phyloP scores from a whole-genome alignment of 2,329 filamentous ascomycete species.

The Septoria linicola region DNA sequence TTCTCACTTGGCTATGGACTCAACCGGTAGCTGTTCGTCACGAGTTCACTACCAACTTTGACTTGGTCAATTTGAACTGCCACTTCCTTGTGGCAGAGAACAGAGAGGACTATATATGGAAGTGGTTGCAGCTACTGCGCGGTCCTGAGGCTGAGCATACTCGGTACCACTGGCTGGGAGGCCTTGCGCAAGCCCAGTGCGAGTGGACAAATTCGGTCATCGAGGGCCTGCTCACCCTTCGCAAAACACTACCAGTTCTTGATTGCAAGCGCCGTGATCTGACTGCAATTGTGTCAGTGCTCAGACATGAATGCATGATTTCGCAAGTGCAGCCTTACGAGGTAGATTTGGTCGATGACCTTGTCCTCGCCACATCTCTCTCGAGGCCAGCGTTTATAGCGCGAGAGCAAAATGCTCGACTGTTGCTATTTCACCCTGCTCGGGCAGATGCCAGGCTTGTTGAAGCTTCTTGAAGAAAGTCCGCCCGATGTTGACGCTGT shows the following conservation, averaged over 20 bases:
- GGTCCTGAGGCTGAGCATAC: too few relatives aligned
- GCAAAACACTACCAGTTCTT: too few relatives aligned
- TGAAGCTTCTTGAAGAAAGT: not conserved
- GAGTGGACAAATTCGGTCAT: too few relatives aligned
- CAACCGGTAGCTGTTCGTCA: not conserved
- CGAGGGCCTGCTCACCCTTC: too few relatives aligned
- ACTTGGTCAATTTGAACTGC: not conserved
- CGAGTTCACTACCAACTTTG: not conserved
- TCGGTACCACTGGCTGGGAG: too few relatives aligned
- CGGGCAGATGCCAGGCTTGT: not conserved
- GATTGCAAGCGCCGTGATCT: too few relatives aligned
- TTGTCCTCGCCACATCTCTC: not conserved
- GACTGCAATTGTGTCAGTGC: too few relatives aligned
- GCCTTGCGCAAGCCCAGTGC: too few relatives aligned
- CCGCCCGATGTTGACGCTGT: not conserved
- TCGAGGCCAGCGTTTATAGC: not conserved
- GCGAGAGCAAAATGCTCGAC: not conserved
- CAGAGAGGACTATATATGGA: not conserved
- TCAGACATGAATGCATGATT: too few relatives aligned
- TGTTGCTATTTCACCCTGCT: not conserved
- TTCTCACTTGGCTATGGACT: not conserved
- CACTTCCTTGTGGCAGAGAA: not conserved
- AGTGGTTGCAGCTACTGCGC: not conserved
- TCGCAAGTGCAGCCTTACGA: not conserved
- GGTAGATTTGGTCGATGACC: not conserved